Conservation (phyloP, 257 asterid genomes). For the Agastache rugosa region DNA sequence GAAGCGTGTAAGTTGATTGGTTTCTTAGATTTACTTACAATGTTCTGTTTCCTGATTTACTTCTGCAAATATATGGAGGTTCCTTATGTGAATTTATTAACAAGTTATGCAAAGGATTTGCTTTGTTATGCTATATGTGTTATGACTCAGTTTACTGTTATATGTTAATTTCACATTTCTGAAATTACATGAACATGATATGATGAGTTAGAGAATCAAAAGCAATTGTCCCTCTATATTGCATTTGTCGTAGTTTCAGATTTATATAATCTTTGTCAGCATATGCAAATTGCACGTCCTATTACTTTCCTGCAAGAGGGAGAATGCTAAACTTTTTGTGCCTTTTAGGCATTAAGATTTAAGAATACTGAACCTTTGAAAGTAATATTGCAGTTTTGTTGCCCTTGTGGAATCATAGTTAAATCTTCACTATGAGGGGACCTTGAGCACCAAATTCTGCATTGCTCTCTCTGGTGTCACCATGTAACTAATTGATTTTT, state of each 20-base stretch:
- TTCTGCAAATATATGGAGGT: constrained; percentile 19
- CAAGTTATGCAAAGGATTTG: constrained; percentile 7
- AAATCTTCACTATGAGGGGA: constrained; percentile 23
- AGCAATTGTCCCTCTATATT: constrained; percentile 21
- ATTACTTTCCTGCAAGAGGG: constrained; percentile 20
- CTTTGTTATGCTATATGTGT: constrained; percentile 20
- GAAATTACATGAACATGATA: constrained; percentile 24
- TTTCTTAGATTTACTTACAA: constrained; percentile 11
- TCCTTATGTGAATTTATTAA: constrained; percentile 11
- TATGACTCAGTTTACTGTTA: constrained; percentile 20
- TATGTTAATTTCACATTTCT: constrained; percentile 16
- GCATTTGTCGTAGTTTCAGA: constrained; percentile 25
- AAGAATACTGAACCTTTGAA: background rate
- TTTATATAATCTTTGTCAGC: constrained; percentile 11
- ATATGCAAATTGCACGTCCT: constrained; percentile 22
- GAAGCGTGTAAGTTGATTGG: constrained; percentile 68
- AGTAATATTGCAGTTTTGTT: background rate
- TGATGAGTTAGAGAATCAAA: constrained; percentile 2
- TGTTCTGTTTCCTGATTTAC: constrained; percentile 1
- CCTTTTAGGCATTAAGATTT: background rate
- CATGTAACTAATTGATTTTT: background rate
- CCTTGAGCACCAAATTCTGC: constrained; percentile 8
- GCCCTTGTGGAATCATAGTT: background rate
- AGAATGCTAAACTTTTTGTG: constrained; percentile 23
- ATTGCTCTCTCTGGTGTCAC: constrained; percentile 15